Base-by-base conservation (phyloP, 2,329 filamentous ascomycete genomes). In the Conoideocrella luteorostrata region DNA sequence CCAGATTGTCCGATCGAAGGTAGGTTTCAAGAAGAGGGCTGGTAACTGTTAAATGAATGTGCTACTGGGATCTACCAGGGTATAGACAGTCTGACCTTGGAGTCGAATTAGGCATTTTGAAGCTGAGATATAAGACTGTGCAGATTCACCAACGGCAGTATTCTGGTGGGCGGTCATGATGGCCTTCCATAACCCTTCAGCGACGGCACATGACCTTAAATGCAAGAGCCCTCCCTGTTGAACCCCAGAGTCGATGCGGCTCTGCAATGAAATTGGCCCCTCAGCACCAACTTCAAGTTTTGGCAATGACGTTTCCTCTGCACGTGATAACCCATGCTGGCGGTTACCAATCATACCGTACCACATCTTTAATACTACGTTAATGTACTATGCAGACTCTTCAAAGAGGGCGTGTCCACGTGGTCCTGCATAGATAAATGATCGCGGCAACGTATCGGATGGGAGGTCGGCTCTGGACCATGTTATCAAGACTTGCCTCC, bases 331-430 rank as follows among this genome's bases (percentile, higher is more conserved):
- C 2, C 12, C 24, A 12, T 9, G 7, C 5, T 32, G 4, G 7
- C 20, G 11, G 32, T 45, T 18, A 47, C 58, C 59, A 61, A 59
- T 58, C 47, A 51, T 39, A 45, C 44, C 35, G 47, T 47, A 52
- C 49, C 56, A 61, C 58, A 57, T 61, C 45, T 47, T 32, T 30
- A 29, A 40, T 53, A 55, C 48, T 51, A 48, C 54, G 58, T 52
- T 52, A 48, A 46, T 11, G 15, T 18, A n/a, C n/a, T 22, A 49
- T 29, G 30, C 36, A 35, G 39, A 28, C 43, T 30, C 45, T 34
- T 37, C 33, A 41, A 48, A 52, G 10, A 26, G 4, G 15, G 24
- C 11, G 9, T 38, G 26, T 43, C 33, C 41, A 43, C 33, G 10
- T 41, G 38, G 43, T 18, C 30, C 18, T 44, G 22, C 36, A 44